These are phyloP conservation scores for Leptomonas seymouri DNA, from an alignment of 208 protist species.

Conservation along the genomic window DNA sequence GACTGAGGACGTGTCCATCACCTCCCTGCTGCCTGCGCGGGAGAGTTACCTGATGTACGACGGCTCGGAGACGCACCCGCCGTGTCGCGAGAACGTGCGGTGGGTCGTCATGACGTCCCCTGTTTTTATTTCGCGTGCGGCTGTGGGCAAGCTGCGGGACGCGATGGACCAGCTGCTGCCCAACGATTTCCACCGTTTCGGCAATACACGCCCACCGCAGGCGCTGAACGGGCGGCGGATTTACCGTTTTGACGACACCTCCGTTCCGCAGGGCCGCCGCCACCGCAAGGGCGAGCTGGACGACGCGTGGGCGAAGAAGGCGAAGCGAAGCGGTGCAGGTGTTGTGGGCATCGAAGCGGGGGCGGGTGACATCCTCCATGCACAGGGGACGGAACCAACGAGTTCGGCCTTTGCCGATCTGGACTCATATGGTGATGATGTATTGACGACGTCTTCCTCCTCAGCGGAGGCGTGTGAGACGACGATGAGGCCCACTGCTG, in stretches of 20 bases:
- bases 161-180: conserved; percentile 46
- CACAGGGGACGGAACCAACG: not conserved
- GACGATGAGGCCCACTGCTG: not conserved
- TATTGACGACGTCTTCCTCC: too few species aligned
- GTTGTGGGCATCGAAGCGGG: conserved; percentile 1
- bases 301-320: conserved; percentile 22
- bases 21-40: conserved; percentile 44
- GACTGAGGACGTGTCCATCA: conserved; percentile 49
- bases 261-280: conserved; percentile 2
- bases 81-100: conserved; percentile 72
- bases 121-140: conserved; percentile 53
- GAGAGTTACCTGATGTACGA: conserved; percentile 79
- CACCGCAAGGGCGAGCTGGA: conserved; percentile 19
- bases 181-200: conserved; percentile 54
- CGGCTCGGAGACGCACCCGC: conserved; percentile 78
- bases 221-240: conserved; percentile 62
- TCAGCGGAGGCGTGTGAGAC: too few species aligned
- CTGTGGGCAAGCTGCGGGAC: conserved; percentile 52
- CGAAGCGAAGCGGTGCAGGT: not conserved
- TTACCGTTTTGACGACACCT: conserved; percentile 61
- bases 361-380: not conserved
- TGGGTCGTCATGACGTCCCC: conserved; percentile 86
- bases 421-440: conserved; percentile 4
- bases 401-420: not conserved
- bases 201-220: conserved; percentile 69